phyloP scores from a whole-genome alignment of 495 filamentous ascomycete genomes.

The Amorphotheca resinae region DNA sequence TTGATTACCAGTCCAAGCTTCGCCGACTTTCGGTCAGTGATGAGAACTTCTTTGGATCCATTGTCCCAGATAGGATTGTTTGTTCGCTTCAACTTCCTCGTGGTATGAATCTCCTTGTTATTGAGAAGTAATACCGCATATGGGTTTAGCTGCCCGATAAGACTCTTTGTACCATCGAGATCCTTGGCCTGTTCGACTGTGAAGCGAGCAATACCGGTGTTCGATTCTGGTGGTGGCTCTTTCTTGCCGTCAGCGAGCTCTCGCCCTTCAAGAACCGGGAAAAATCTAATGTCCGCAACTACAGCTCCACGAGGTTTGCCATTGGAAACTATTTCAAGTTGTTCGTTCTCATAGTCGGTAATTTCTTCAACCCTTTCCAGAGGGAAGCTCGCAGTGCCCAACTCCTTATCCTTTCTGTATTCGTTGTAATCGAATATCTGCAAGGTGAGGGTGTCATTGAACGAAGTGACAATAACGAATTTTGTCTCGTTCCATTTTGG shows the following conservation, averaged over 20 bases:
- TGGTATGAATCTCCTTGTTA: conserved; percentile 71
- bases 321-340: conserved; percentile 71
- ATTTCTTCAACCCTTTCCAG: conserved; percentile 70
- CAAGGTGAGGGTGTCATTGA: conserved; percentile 73
- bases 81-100: conserved; percentile 84
- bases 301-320: conserved; percentile 73
- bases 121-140: conserved; percentile 84
- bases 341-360: conserved; percentile 67
- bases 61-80: conserved; percentile 94
- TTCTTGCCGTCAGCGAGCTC: conserved; percentile 63
- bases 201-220: conserved; percentile 85
- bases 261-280: conserved; percentile 70
- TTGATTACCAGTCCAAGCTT: conserved; percentile 86
- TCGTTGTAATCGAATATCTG: conserved; percentile 90
- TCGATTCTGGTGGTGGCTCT: conserved; percentile 73
- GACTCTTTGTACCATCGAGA: conserved; percentile 76
- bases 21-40: conserved; percentile 82
- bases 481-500: conserved; percentile 95
- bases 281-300: conserved; percentile 79
- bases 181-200: conserved; percentile 94
- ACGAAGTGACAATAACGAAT: conserved; percentile 83
- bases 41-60: conserved; percentile 79
- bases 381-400: conserved; percentile 73
- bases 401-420: conserved; percentile 87
- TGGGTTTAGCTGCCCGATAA: conserved; percentile 80